Evolutionary conservation across 1,284 basidiomycete genomes (phyloP).

Genomic region (Cutaneotrichosporon dermatis): DNA sequence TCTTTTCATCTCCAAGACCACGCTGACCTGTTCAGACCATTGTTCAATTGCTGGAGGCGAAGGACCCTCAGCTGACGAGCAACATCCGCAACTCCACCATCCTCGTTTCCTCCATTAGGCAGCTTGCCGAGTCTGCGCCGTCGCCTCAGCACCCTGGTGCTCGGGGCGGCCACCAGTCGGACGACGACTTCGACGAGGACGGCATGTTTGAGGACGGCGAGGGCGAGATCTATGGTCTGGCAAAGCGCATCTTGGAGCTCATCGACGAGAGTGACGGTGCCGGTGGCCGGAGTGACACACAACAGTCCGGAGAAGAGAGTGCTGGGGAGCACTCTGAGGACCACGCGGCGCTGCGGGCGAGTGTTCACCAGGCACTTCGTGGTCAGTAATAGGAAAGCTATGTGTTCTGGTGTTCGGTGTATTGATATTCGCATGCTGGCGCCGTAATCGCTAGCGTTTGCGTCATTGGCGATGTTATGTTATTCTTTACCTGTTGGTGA

Average conservation of each 20-base stretch:
- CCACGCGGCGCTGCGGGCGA: constrained; percentile 42
- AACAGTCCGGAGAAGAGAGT: constrained; percentile 13
- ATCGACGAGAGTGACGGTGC: constrained; percentile 54
- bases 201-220: constrained; percentile 56
- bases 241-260: constrained; percentile 77
- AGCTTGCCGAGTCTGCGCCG: constrained; percentile 69
- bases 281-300: constrained; percentile 6
- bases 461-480: constrained; percentile 7
- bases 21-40: constrained; percentile 59
- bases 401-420: constrained; percentile 3
- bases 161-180: constrained; percentile 42
- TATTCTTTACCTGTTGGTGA: background rate
- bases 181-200: constrained; percentile 68
- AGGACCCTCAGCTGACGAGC: constrained; percentile 81
- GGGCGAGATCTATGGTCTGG: constrained; percentile 72
- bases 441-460: background rate
- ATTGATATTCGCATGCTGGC: constrained; percentile 1
- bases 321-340: constrained; percentile 30
- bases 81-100: constrained; percentile 79
- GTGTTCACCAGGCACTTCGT: constrained; percentile 43
- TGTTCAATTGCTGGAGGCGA: constrained; percentile 91
- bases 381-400: constrained; percentile 15
- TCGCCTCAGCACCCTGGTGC: constrained; percentile 53
- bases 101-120: constrained; percentile 76
- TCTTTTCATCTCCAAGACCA: background rate